These are phyloP conservation scores for Cylindrotheca closterium DNA, from an alignment of 108 stramenopile species.

Conservation along the genomic window DNA sequence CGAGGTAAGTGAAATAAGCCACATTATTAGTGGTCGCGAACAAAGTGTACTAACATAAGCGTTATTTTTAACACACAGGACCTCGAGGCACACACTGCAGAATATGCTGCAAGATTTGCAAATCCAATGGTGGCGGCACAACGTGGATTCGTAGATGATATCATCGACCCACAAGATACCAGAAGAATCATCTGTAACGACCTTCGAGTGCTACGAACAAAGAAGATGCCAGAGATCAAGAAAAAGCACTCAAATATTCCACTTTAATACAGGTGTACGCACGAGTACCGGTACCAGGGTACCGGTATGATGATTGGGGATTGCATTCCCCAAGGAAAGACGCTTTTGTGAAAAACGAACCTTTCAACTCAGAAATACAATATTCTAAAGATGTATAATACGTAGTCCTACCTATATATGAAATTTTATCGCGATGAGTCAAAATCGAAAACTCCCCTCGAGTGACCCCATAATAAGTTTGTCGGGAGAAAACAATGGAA, in stretches of 20 bases:
- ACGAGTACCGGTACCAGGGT: too few species aligned
- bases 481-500: too few species aligned
- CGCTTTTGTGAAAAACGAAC: too few species aligned
- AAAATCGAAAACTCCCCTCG: too few species aligned
- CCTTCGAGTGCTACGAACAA: slow-evolving; percentile 83
- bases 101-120: slow-evolving; percentile 91
- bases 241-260: slow-evolving; percentile 98
- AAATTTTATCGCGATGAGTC: too few species aligned
- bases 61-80: slow-evolving; percentile 40
- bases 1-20: slow-evolving; percentile 54
- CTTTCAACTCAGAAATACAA: too few species aligned
- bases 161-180: slow-evolving; percentile 94
- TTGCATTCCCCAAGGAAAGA: too few species aligned
- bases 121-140: slow-evolving; percentile 97
- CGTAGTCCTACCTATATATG: too few species aligned
- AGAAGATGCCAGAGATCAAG: slow-evolving; percentile 75
- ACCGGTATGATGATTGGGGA: too few species aligned
- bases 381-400: too few species aligned
- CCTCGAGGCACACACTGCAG: slow-evolving; percentile 88
- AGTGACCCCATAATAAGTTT: too few species aligned
- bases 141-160: slow-evolving; percentile 94
- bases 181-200: slow-evolving; percentile 92
- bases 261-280: slow-evolving; percentile 72
- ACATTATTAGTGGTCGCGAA: background rate
- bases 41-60: background rate